These are phyloP conservation scores for Scolecobasidium constrictum DNA, from an alignment of 2,329 filamentous ascomycete species.

Conservation along the genomic window DNA sequence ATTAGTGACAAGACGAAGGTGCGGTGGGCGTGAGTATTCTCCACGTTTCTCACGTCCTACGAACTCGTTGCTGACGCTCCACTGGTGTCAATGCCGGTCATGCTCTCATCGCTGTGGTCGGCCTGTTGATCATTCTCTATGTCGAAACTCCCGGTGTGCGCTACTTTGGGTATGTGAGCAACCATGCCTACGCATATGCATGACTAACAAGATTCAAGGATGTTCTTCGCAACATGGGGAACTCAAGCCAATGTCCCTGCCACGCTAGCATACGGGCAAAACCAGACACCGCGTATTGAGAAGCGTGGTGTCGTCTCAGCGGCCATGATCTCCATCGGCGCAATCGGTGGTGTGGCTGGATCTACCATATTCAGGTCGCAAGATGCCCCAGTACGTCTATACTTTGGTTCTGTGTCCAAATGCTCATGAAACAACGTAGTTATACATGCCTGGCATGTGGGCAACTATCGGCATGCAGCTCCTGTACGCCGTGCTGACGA, in stretches of 20 bases:
- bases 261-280: slow-evolving; percentile 23
- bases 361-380: slow-evolving; percentile 15
- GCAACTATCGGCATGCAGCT: slow-evolving; percentile 3
- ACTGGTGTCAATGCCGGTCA: too few species aligned
- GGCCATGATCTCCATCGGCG: slow-evolving; percentile 18
- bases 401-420: too few species aligned
- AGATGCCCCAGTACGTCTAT: slow-evolving; percentile 18
- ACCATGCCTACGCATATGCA: too few species aligned
- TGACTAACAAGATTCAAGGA: too few species aligned
- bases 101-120: too few species aligned
- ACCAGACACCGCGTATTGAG: slow-evolving; percentile 21
- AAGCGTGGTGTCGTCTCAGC: slow-evolving; percentile 15
- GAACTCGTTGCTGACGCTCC: too few species aligned
- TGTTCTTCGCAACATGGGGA: slow-evolving; percentile 20
- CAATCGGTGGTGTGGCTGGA: slow-evolving; percentile 19
- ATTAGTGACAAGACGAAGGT: neutral
- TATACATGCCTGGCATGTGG: slow-evolving; percentile 2
- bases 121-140: slow-evolving; percentile 11
- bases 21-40: too few species aligned
- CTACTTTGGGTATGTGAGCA: too few species aligned
- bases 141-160: slow-evolving; percentile 13
- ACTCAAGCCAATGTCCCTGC: slow-evolving; percentile 20
- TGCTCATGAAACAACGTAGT: too few species aligned
- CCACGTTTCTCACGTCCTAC: too few species aligned
- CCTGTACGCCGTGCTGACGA: slow-evolving; percentile 1